Evolutionary conservation across 2,329 filamentous ascomycete genomes (phyloP), one percentile per base, ranked within the genome.

Genomic region (Talaromyces sp.): DNA sequence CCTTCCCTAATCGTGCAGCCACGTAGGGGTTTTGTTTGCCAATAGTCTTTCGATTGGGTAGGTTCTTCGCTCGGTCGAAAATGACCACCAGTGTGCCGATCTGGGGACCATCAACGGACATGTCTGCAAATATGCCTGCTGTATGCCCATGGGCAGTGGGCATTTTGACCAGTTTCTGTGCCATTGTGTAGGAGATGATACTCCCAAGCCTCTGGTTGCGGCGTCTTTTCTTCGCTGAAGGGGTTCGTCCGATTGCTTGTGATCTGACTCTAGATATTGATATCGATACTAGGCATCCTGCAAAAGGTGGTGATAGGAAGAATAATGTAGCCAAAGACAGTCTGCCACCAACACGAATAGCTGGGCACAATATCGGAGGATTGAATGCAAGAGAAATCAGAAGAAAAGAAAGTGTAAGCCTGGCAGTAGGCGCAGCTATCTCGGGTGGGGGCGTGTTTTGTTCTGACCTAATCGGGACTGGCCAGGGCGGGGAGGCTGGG

Each of bases 21-120:
- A 93, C 97, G 79, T 98, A 99, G 0, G 95, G 94, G 76, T 98
- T 93, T 81, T 99, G 95, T 81, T 99, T 99, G 64, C 95, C 95
- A 83, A 99, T 97, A 5, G 93, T 95, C 83, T 96, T 96, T 71
- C 93, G 84, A 80, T 99, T 99, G 60, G 95, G 95, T 71, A 99
- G 82, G 77, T 99, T 99, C 86, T 97, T 98, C 61, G 93, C 95
- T 71, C 93, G 87, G 81, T 99, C 95, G 73, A 98, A 88, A 72
- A 99, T 89, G 65, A 93, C 86, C 56, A 99, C 92, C 71, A 99
- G 83, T 1, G 93, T 98, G 70, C 95, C 95, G 73, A 99, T 97
- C 67, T 91, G 85, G 3, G 95, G 94, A 1, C 95, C 95, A 76
- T 98, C 94, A 65, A 96, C 87, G 22, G 89, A 91, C 89, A 96